These are phyloP conservation scores for Plasmopara muralis DNA, from an alignment of 352 stramenopile species.

Conservation along the genomic window DNA sequence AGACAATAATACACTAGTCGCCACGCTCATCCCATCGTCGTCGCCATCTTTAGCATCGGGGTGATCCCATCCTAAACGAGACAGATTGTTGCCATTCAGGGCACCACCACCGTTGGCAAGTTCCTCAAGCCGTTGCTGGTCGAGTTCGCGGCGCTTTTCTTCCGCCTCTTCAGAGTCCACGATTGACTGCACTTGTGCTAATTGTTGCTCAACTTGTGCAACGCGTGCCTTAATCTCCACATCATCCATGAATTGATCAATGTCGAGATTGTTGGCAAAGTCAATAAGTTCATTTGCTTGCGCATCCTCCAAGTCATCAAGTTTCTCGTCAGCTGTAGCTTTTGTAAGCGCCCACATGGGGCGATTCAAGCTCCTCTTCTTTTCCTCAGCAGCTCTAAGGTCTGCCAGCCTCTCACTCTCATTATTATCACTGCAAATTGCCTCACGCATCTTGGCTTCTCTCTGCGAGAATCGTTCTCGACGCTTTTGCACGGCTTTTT, in stretches of 20 bases:
- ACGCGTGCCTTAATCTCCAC: conserved; percentile 79
- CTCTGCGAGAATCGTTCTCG: conserved; percentile 69
- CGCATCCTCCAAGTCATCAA: conserved; percentile 59
- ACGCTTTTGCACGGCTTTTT: conserved; percentile 55
- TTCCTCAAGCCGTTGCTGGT: conserved; percentile 73
- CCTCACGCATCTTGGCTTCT: conserved; percentile 69
- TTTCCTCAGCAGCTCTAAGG: conserved; percentile 15
- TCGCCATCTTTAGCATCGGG: conserved; percentile 32
- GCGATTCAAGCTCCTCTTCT: conserved; percentile 32
- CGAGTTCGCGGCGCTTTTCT: conserved; percentile 74
- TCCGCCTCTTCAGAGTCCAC: conserved; percentile 71
- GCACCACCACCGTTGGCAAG: conserved; percentile 22
- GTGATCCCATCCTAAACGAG: conserved; percentile 32
- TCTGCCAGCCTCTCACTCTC: conserved; percentile 12
- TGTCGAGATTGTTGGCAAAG: conserved; percentile 91
- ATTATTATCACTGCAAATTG: conserved; percentile 44
- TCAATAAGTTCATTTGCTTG: conserved; percentile 89
- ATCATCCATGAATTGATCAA: conserved; percentile 93
- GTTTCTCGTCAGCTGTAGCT: conserved; percentile 69
- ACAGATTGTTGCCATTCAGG: conserved; percentile 50
- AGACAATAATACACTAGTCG: conserved; percentile 68
- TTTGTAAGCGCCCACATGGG: conserved; percentile 92
- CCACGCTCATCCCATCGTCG: conserved; percentile 64
- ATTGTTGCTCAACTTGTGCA: conserved; percentile 84
- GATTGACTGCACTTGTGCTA: conserved; percentile 84